A percentile compares a stretch with the other conserved stretches of the same genome.
phyloP scores from a whole-genome alignment of 805 yeast species.

The Wickerhamiella vanderwaltii region DNA sequence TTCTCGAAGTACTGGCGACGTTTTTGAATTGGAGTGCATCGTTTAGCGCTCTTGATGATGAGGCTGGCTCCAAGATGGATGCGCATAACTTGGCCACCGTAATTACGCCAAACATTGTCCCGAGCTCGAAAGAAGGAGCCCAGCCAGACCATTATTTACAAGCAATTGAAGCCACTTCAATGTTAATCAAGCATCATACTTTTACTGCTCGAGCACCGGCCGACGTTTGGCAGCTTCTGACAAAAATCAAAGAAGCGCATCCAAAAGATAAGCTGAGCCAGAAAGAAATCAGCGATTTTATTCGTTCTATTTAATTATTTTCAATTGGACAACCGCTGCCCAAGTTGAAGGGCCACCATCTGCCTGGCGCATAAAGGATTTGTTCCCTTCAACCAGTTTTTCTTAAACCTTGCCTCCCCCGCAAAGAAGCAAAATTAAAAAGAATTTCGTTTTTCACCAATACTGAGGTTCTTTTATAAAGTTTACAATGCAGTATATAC shows the following conservation, averaged over 20 bases:
- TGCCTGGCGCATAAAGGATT: too few relatives aligned
- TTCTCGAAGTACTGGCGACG: slow-evolving; percentile 71
- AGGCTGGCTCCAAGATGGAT: slow-evolving; percentile 90
- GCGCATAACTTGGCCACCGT: slow-evolving; percentile 91
- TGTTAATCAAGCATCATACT: slow-evolving; percentile 68
- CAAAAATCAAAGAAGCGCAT: slow-evolving; percentile 28
- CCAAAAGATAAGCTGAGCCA: slow-evolving; percentile 8
- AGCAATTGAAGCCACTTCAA: slow-evolving; percentile 83
- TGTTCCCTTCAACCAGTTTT: too few relatives aligned
- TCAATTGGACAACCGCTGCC: too few relatives aligned
- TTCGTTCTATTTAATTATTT: slow-evolving; percentile 5
- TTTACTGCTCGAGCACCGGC: slow-evolving; percentile 66
- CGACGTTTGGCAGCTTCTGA: slow-evolving; percentile 42
- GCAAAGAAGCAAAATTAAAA: too few relatives aligned
- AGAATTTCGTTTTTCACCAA: too few relatives aligned
- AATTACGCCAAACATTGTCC: slow-evolving; percentile 77
- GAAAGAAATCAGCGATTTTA: slow-evolving; percentile 4
- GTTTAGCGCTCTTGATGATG: slow-evolving; percentile 84
- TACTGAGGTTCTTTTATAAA: too few relatives aligned
- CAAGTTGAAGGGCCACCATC: too few relatives aligned
- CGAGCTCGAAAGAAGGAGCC: slow-evolving; percentile 27
- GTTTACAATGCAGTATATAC: too few relatives aligned
- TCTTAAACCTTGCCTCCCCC: too few relatives aligned
- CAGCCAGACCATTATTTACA: slow-evolving; percentile 45
- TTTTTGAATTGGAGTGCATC: slow-evolving; percentile 94